These are phyloP conservation scores for Atkinsonella texensis DNA, from an alignment of 2,329 filamentous ascomycete species.

Conservation along the genomic window DNA sequence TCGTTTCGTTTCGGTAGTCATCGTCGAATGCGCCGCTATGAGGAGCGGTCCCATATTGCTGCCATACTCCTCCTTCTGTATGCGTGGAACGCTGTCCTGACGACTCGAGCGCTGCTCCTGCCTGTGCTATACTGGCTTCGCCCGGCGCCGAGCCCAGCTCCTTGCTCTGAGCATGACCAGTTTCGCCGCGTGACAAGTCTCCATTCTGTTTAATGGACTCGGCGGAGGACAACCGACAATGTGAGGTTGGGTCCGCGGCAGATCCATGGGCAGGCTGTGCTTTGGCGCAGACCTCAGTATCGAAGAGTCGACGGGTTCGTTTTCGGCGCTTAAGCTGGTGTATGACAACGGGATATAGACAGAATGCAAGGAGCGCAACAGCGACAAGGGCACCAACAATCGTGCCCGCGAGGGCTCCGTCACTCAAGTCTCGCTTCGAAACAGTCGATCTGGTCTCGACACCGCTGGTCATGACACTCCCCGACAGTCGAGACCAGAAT, in stretches of 20 bases:
- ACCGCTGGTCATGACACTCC: neutral
- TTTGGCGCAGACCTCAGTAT: slow-evolving; percentile 19
- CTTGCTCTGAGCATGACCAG: slow-evolving; percentile 12
- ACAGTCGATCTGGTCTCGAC: slow-evolving; percentile 9
- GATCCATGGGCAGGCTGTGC: slow-evolving; percentile 8
- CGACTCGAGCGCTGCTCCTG: neutral
- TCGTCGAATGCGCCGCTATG: slow-evolving; percentile 1
- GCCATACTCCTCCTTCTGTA: neutral
- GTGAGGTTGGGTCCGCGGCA: slow-evolving; percentile 10
- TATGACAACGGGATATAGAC: slow-evolving; percentile 28
- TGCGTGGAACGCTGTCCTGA: neutral
- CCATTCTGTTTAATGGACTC: slow-evolving; percentile 23
- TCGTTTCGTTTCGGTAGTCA: slow-evolving; percentile 6
- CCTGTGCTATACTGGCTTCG: slow-evolving; percentile 6
- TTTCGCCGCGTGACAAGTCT: slow-evolving; percentile 16
- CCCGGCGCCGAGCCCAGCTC: slow-evolving; percentile 15
- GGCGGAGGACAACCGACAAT: slow-evolving; percentile 23
- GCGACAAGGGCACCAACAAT: slow-evolving; percentile 24
- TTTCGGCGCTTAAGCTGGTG: slow-evolving; percentile 18
- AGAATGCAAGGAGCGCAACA: slow-evolving; percentile 21
- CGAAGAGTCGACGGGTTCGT: slow-evolving; percentile 12
- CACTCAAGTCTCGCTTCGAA: slow-evolving; percentile 17
- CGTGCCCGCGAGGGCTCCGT: slow-evolving; percentile 26
- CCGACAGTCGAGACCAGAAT: neutral
- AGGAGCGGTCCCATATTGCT: neutral